These are phyloP conservation scores for Myxozyma nipponensis DNA, from an alignment of 805 yeast species.

Conservation along the genomic window DNA sequence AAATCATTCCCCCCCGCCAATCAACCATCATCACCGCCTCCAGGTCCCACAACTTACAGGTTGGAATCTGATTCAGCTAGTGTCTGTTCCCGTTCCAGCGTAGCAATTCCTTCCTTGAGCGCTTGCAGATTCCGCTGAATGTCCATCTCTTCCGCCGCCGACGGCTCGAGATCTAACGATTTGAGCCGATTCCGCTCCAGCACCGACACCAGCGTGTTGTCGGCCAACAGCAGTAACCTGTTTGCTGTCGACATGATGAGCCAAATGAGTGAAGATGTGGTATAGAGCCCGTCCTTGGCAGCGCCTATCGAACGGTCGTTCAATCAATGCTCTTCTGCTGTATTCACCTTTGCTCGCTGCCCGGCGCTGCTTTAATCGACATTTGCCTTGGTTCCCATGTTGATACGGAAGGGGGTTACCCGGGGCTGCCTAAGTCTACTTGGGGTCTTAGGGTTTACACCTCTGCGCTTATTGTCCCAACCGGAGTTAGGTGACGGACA, in stretches of 20 bases:
- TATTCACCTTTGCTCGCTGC: no score
- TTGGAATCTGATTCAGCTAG: conserved; percentile 13
- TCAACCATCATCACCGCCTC: background rate
- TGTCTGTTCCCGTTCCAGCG: conserved; percentile 30
- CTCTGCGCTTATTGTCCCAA: no score
- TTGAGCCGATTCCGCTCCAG: conserved; percentile 35
- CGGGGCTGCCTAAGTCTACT: no score
- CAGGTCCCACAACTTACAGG: conserved; percentile 8
- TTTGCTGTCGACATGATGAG: conserved; percentile 5
- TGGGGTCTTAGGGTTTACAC: no score
- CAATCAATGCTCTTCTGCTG: no score
- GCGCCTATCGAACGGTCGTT: no score
- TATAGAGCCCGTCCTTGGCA: no score
- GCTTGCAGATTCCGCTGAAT: conserved; percentile 30
- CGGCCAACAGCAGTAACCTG: conserved; percentile 31
- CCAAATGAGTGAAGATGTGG: no score
- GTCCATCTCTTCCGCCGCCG: conserved; percentile 33
- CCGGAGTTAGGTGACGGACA: no score
- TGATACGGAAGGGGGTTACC: no score
- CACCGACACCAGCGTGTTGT: conserved; percentile 34
- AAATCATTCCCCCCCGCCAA: background rate
- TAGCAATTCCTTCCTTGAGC: conserved; percentile 30
- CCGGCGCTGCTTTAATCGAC: no score
- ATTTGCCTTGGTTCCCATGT: no score
- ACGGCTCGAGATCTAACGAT: conserved; percentile 31